phyloP scores from a whole-genome alignment of 169 alveolate genomes.

The Theileria luwenshuni region DNA sequence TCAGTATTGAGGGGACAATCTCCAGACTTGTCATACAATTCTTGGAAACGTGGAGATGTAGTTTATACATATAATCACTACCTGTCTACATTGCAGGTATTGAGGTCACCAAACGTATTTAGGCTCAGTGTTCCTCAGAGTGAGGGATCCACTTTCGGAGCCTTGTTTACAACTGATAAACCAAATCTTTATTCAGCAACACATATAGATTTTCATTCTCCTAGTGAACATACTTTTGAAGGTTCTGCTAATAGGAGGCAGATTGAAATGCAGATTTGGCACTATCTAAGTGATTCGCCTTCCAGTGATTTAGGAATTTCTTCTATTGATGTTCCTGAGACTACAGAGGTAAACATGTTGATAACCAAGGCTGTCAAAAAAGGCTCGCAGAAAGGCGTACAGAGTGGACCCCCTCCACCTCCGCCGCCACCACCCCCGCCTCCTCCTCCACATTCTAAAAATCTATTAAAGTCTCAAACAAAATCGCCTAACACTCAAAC shows the following conservation, averaged over 20 bases:
- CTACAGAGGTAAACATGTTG: constrained; percentile 47
- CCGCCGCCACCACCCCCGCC: constrained; percentile 1
- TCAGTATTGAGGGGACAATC: constrained; percentile 60
- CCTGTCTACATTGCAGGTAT: constrained; percentile 67
- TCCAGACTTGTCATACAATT: constrained; percentile 15
- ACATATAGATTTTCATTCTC: constrained; percentile 82
- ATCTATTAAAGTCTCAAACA: no score
- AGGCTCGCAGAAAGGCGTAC: background rate
- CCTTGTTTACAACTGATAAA: constrained; percentile 80
- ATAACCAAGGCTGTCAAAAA: constrained; percentile 28
- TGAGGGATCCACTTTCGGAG: constrained; percentile 75
- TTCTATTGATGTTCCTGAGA: constrained; percentile 16
- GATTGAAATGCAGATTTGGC: constrained; percentile 86
- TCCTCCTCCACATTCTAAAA: background rate
- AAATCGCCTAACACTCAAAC: no score
- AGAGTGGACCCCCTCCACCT: constrained; percentile 6
- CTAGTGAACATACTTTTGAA: constrained; percentile 86
- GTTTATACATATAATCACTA: constrained; percentile 77
- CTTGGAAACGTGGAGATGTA: constrained; percentile 81
- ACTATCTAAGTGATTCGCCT: constrained; percentile 70
- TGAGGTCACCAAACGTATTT: constrained; percentile 75
- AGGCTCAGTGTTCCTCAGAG: constrained; percentile 71
- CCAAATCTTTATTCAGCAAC: constrained; percentile 78
- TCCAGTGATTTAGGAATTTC: constrained; percentile 15
- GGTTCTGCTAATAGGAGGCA: constrained; percentile 84